Evolutionary conservation across 1,139 yeast genomes (phyloP), one percentile per base, ranked within the genome.

Genomic region (Cylindricascospora bacillispora): DNA sequence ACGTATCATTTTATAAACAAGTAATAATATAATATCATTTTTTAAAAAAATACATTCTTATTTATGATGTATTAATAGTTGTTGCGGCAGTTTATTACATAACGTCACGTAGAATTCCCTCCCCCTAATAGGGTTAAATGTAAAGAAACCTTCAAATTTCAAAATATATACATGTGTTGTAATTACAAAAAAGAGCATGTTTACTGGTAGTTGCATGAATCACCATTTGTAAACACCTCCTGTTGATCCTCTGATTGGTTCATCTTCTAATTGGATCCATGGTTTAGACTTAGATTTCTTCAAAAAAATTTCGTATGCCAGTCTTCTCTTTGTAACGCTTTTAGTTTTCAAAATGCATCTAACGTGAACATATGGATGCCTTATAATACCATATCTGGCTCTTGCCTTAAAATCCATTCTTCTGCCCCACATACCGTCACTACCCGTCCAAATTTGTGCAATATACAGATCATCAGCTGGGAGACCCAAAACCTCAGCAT

Each of bases 381-480:
- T 68, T 31, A 81, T 69, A 31, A 80, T 59, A 50, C 97, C 97
- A 23, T 70, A 65, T 56, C 95, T 72, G 40, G 95, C 95, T 62
- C 97, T 75, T 39, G 92, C 95, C 61, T 83, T 85, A 49, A 70
- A 66, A 44, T 86, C 95, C n/a, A 75, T 57, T 53, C 92, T 70
- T 55, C 71, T 77, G 29, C 54, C 52, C 74, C 80, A 73, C 31
- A 57, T 49, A 11, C 95, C 95, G 54, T 86, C 97, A 38, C 83
- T 74, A 28, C 95, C 95, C 17, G 75, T 76, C 97, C 97, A 89
- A 40, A 85, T 72, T 49, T 81, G 81, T 30, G 78, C 74, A 37
- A 89, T 69, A 47, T 77, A 82, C 32, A 86, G 56, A 25, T 67
- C 67, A 41, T 77, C 69, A 13, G 71, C 67, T 40, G 77, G 58